Base-by-base conservation (phyloP, 768 basidiomycete genomes). In the Termitomyces sp. region DNA sequence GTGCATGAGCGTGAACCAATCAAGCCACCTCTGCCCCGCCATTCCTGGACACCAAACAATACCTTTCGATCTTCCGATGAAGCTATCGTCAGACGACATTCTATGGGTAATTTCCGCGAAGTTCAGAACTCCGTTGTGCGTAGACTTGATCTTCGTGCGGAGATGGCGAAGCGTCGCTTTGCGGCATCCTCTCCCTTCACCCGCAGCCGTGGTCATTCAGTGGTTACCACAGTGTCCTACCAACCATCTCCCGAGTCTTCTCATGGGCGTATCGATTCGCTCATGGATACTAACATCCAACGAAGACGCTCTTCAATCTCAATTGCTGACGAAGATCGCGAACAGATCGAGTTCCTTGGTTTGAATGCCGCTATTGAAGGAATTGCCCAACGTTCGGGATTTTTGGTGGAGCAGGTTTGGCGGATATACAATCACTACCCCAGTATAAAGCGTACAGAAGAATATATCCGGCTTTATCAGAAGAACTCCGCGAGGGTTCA, bases 381-480 rank as follows among this genome's bases (percentile, higher is more conserved):
- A 55, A 78, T 84, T 68, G 72, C 78, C 0, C 61, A 67, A 19
- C 77, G 79, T 32, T 78, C 81, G 41, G 76, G 76, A 16, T 78
- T 78, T 56, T 66, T 64, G 12, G 63, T 73, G 43, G 68, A 70
- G 3, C 72, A 79, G 5, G 79, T 79, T 19, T 67, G 71, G 49
- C 65, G 65, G 14, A 68, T 80, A 28, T 79, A 73, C 58, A 35
- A 63, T 9, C 34, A 60, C 0, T 64, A 72, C 21, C 59, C 67
- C 46, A 74, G 68, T 55, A 61, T 84, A 17, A 56, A 64, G 14
- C 65, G 68, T 53, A 69, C 77, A 25, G 78, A 79, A 51, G 63
- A 67, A 44, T 66, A 74, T 41, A 52, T 78, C 59, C 61, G 59
- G 47, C 62, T 62, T 55, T 79, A 76, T 76, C 70, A 68, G 21